phyloP scores from a whole-genome alignment of 2,329 filamentous ascomycete genomes.

The Colletotrichum musicola region DNA sequence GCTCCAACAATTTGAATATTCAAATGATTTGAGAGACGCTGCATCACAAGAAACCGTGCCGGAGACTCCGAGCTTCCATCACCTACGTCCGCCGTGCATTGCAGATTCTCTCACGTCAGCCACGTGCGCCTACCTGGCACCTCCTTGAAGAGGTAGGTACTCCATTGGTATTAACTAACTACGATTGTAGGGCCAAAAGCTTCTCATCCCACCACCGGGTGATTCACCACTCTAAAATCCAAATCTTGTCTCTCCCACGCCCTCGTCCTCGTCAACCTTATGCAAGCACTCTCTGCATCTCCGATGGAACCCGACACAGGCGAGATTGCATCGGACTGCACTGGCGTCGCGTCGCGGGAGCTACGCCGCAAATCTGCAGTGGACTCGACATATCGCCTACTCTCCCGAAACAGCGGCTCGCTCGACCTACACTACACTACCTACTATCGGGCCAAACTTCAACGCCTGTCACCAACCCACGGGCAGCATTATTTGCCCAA shows the following conservation, averaged over 20 bases:
- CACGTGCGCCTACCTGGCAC: conserved; percentile 11
- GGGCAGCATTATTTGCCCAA: too few relatives aligned
- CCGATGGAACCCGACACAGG: conserved; percentile 3
- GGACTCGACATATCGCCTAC: too few relatives aligned
- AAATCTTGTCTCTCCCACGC: conserved; percentile 2
- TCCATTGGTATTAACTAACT: too few relatives aligned
- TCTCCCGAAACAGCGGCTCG: too few relatives aligned
- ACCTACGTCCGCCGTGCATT: not conserved
- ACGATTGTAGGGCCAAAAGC: not conserved
- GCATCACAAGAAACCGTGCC: conserved; percentile 8
- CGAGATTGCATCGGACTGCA: conserved; percentile 7
- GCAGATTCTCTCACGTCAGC: conserved; percentile 5
- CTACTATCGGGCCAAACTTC: too few relatives aligned
- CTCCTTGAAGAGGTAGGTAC: too few relatives aligned
- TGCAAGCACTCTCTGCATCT: not conserved
- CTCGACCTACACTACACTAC: too few relatives aligned
- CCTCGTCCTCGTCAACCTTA: not conserved
- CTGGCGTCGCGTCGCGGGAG: too few relatives aligned
- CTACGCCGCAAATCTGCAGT: too few relatives aligned
- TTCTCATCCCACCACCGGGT: conserved; percentile 1
- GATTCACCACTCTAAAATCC: conserved; percentile 3
- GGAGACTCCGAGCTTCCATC: not conserved
- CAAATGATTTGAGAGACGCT: conserved; percentile 2
- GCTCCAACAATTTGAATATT: not conserved
- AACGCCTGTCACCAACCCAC: too few relatives aligned